These are phyloP conservation scores for Eucalyptus camaldulensis DNA, from an alignment of 345 rosid species.

Conservation along the genomic window DNA sequence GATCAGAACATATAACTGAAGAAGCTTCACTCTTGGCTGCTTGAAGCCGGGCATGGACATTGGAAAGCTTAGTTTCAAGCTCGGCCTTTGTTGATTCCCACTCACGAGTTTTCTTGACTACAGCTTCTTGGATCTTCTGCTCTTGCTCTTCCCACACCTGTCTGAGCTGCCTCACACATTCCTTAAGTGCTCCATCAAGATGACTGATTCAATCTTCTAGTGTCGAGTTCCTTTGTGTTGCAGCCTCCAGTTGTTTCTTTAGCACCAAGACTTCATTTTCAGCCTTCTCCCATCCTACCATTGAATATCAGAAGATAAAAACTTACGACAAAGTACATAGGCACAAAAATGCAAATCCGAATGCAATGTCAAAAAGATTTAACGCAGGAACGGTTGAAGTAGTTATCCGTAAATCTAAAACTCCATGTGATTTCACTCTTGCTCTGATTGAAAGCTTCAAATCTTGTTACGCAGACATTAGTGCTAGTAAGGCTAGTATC, in stretches of 20 bases:
- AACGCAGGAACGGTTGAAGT: background rate
- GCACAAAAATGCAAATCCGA: background rate
- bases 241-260: conserved; percentile 67
- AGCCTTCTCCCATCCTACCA: conserved; percentile 90
- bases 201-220: conserved; percentile 69
- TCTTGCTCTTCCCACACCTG: conserved; percentile 85
- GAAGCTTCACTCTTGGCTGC: conserved; percentile 14
- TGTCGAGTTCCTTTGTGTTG: conserved; percentile 20
- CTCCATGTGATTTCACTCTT: background rate
- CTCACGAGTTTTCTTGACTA: conserved; percentile 33
- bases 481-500: background rate
- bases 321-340: background rate
- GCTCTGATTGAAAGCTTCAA: background rate
- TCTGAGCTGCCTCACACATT: conserved; percentile 81
- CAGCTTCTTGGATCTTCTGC: conserved; percentile 46
- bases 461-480: background rate
- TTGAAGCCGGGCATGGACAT: conserved; percentile 31
- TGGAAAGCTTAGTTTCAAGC: conserved; percentile 29
- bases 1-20: conserved; percentile 11
- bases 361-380: background rate
- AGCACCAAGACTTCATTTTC: conserved; percentile 59
- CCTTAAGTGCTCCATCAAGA: conserved; percentile 93
- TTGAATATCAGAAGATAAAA: background rate
- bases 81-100: conserved; percentile 49
- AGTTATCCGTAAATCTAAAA: background rate